Evolutionary conservation across 805 yeast genomes (phyloP).

Genomic region (Schwanniomyces yamadae): DNA sequence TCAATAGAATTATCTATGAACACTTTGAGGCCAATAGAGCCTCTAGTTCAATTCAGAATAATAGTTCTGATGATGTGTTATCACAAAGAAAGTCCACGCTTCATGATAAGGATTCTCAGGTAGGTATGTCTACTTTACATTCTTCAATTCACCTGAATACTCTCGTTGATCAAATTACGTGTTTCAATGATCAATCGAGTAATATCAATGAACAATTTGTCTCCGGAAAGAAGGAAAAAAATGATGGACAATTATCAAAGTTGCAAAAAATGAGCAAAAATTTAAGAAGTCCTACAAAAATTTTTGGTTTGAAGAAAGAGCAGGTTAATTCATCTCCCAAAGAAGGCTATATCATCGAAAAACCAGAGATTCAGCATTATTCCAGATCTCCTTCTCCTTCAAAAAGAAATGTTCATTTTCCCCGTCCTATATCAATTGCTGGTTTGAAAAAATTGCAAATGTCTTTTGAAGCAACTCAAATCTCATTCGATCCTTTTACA

Average conservation of each 20-base stretch:
- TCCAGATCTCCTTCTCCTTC: not conserved
- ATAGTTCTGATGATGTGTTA: not conserved
- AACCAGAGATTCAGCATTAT: not conserved
- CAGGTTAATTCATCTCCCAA: conserved; percentile 14
- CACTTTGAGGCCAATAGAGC: not conserved
- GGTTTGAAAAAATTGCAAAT: conserved; percentile 34
- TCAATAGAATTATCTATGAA: conserved; percentile 29
- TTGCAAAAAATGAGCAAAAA: conserved; percentile 18
- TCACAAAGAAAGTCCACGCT: conserved; percentile 2
- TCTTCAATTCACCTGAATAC: conserved; percentile 7
- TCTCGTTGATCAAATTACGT: conserved; percentile 14
- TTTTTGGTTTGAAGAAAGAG: conserved; percentile 25
- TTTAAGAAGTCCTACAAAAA: conserved; percentile 16
- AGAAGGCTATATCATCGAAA: not conserved
- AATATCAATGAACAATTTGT: conserved; percentile 1
- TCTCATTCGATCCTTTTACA: too few relatives aligned
- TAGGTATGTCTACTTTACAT: conserved; percentile 16
- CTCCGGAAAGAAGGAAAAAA: not conserved
- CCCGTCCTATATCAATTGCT: conserved; percentile 31
- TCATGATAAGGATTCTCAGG: not conserved
- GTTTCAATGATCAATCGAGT: not conserved
- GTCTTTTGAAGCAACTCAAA: conserved; percentile 30
- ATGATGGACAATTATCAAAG: conserved; percentile 7
- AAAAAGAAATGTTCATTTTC: conserved; percentile 19
- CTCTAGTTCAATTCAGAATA: conserved; percentile 1